phyloP scores from a whole-genome alignment of 768 basidiomycete species.

The Favolaschia claudopus region DNA sequence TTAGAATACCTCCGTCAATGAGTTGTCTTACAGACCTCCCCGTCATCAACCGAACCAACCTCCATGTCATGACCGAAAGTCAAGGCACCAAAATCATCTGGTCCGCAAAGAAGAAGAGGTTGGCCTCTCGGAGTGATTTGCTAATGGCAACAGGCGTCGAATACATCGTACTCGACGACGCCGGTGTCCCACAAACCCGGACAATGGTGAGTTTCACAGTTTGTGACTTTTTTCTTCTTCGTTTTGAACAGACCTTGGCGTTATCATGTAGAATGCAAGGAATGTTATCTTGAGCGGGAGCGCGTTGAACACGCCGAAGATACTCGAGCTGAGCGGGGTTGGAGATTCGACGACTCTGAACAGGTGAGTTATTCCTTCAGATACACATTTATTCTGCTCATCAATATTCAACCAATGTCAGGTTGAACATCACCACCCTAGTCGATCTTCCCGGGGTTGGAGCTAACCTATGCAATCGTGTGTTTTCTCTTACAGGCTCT shows the following conservation, averaged over 20 bases:
- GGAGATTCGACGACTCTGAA: conserved; percentile 14
- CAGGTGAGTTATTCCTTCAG: not conserved
- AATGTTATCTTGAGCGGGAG: conserved; percentile 19
- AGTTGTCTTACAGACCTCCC: not conserved
- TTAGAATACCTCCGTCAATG: not conserved
- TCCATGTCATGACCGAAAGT: conserved; percentile 18
- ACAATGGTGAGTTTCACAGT: conserved; percentile 7
- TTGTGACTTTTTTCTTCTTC: no score
- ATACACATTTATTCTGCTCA: no score
- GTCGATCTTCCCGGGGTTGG: conserved; percentile 16
- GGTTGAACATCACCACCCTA: conserved; percentile 7
- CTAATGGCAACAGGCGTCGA: conserved; percentile 18
- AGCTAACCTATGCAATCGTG: conserved; percentile 22
- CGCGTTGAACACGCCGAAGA: conserved; percentile 13
- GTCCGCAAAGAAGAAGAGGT: not conserved
- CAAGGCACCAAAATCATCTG: conserved; percentile 19
- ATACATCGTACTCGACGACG: conserved; percentile 2
- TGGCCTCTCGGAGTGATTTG: not conserved
- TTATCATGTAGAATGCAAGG: conserved; percentile 1
- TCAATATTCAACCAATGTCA: not conserved
- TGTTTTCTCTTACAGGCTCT: no score
- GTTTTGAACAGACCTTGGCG: not conserved
- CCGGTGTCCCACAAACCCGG: not conserved
- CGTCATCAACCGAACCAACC: conserved; percentile 16
- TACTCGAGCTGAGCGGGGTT: conserved; percentile 21